Percentiles rank a stretch among this genome's conserved stretches.
Conservation (phyloP, 2,329 filamentous ascomycete genomes). For the Fusarium nygamai region DNA sequence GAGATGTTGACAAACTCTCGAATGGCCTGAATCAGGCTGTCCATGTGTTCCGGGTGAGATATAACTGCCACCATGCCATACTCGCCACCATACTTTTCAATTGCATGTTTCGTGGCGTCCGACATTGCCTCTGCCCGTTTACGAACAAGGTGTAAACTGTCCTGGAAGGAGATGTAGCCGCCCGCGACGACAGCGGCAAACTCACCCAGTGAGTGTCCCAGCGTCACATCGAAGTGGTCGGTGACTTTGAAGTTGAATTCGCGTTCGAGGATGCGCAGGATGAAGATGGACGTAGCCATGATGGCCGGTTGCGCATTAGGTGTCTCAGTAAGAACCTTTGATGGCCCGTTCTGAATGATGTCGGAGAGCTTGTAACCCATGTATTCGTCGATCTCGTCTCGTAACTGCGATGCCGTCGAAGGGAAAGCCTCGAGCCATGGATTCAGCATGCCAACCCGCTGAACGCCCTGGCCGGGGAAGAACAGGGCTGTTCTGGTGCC, state of each 20-base stretch:
- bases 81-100: constrained; percentile 75
- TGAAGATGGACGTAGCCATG: constrained; percentile 92
- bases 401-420: constrained; percentile 74
- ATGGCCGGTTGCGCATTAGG: constrained; percentile 94
- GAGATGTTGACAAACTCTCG: constrained; percentile 80
- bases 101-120: constrained; percentile 74
- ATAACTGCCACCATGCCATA: constrained; percentile 96
- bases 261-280: constrained; percentile 84
- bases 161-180: constrained; percentile 79
- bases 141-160: constrained; percentile 81
- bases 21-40: constrained; percentile 75
- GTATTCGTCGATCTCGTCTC: constrained; percentile 85
- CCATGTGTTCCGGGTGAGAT: constrained; percentile 82
- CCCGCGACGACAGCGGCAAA: constrained; percentile 90
- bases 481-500: constrained; percentile 66
- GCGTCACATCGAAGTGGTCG: constrained; percentile 79
- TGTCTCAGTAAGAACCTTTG: constrained; percentile 79
- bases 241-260: constrained; percentile 81
- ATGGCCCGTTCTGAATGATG: constrained; percentile 83
- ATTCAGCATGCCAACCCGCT: constrained; percentile 86
- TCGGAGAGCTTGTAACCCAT: constrained; percentile 79
- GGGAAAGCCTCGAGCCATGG: constrained; percentile 92
- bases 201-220: constrained; percentile 92
- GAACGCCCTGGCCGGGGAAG: constrained; percentile 83
- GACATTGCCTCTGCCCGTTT: constrained; percentile 86